Evolutionary conservation across 2,329 filamentous ascomycete genomes (phyloP), one percentile per base, ranked within the genome.

Genomic region (Basipetospora chlamydospora): DNA sequence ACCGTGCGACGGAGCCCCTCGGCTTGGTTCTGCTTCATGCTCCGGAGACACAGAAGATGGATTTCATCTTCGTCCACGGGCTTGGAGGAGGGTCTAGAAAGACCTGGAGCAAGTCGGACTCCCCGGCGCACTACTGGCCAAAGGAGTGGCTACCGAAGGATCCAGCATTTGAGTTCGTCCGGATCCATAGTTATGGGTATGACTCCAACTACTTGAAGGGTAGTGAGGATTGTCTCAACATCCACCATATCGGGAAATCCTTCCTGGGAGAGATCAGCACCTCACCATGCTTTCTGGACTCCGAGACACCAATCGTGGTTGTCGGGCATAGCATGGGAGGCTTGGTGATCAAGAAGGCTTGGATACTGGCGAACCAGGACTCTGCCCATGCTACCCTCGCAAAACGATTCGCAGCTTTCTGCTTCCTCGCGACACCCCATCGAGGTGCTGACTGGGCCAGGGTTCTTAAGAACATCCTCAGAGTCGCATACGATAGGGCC

Each of bases 51-150:
- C 46, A 48, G 4, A 29, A 44, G 3, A 29, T 51, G n/a, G 53
- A 56, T 37, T 46, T 60, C 29, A 44, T 58, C 26, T 60, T 60
- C 34, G 48, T 62, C 6, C 58, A 63, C 43, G 58, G 58, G 5
- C 48, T 61, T 4, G 54, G 55, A 3, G 58, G 59, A 5, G 45
- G 48, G 20, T 57, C 58, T 5, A 45, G 49, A 4, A 53, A 55
- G 38, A 61, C 59, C 39, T 63, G 60, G 58, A 47, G 46, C 21
- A 54, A 53, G 33, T n/a, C 17, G 16, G 11, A 4, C 12, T 28
- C 39, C 11, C 42, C 37, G 2, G 28, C 28, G 2, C 36, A 51
- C n/a, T 62, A 52, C 41, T 63, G 59, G 60, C 60, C 60, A 1
- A 35, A 46, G 28, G 44, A 52, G 33, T 61, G 53, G 52, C 52